A percentile compares a stretch with the other conserved stretches of the same genome.
These are phyloP conservation scores for Nakaseomyces kungkrabaensis DNA, from an alignment of 1,139 yeast genomes.

Conservation along the genomic window DNA sequence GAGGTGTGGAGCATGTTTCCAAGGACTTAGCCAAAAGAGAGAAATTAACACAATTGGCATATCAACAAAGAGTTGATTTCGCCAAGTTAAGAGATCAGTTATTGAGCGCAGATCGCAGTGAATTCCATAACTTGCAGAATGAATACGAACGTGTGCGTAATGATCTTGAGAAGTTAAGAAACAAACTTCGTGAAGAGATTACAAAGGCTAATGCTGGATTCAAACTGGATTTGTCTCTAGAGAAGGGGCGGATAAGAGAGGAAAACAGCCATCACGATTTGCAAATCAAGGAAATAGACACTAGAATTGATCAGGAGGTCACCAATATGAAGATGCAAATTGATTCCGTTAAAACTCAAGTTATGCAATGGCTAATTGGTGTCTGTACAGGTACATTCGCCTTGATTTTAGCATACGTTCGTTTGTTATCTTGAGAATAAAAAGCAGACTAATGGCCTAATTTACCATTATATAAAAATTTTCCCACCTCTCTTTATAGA, in stretches of 20 bases:
- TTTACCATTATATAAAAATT: too few species aligned
- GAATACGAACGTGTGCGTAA: constrained; percentile 82
- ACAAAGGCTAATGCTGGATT: constrained; percentile 88
- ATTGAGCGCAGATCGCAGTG: constrained; percentile 79
- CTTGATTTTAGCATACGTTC: constrained; percentile 76
- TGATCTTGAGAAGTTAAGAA: constrained; percentile 78
- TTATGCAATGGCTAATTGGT: constrained; percentile 96
- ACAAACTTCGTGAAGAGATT: constrained; percentile 80
- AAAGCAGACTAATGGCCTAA: neutral
- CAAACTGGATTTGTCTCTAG: constrained; percentile 78
- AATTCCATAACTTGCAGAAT: constrained; percentile 68
- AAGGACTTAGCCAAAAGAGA: constrained; percentile 74
- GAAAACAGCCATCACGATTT: constrained; percentile 87
- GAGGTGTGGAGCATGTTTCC: constrained; percentile 69
- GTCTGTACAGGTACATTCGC: constrained; percentile 98
- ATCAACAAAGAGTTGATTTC: constrained; percentile 93
- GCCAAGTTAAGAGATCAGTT: constrained; percentile 88
- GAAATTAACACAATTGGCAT: constrained; percentile 69
- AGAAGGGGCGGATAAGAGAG: constrained; percentile 90
- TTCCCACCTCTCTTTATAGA: too few species aligned
- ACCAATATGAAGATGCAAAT: constrained; percentile 92
- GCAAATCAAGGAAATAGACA: constrained; percentile 88
- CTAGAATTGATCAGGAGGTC: constrained; percentile 90
- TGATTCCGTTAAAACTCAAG: constrained; percentile 89
- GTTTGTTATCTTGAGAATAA: constrained; percentile 51